Conservation (phyloP, 2,329 filamentous ascomycete species). For the Westerdykella aurantiaca region DNA sequence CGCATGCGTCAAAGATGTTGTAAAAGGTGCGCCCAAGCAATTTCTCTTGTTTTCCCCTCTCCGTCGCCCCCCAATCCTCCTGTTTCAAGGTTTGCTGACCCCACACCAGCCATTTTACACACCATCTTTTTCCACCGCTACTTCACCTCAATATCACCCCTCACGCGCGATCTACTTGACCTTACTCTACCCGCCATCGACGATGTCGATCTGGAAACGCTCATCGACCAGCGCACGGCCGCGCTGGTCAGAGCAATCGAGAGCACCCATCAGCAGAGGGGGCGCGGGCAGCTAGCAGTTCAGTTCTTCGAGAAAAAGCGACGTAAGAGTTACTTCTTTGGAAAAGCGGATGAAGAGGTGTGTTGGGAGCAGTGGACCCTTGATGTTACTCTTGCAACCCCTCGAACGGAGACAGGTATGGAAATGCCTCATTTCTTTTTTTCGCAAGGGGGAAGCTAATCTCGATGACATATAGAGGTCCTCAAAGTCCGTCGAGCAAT, state of each 20-base stretch:
- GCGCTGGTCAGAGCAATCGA: conserved; percentile 73
- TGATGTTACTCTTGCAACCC: conserved; percentile 87
- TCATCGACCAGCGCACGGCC: conserved; percentile 83
- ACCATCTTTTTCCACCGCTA: conserved; percentile 99
- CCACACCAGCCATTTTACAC: conserved; percentile 70
- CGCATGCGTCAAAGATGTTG: conserved; percentile 80
- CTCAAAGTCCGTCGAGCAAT: conserved; percentile 85
- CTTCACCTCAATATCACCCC: conserved; percentile 79
- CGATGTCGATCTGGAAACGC: conserved; percentile 83
- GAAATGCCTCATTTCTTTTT: background rate
- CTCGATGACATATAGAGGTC: conserved; percentile 55
- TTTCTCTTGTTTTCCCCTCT: conserved; percentile 6
- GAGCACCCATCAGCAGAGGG: conserved; percentile 50
- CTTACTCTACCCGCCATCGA: conserved; percentile 84
- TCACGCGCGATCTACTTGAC: conserved; percentile 83
- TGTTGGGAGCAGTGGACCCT: conserved; percentile 97
- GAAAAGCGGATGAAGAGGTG: conserved; percentile 80
- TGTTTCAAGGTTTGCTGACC: conserved; percentile 7
- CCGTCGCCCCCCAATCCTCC: conserved; percentile 7
- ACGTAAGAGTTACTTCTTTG: conserved; percentile 69
- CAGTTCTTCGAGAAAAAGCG: conserved; percentile 94
- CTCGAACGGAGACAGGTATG: conserved; percentile 79
- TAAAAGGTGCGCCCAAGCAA: conserved; percentile 62
- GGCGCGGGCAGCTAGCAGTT: conserved; percentile 72
- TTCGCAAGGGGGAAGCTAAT: background rate